Evolutionary conservation across 805 yeast genomes (phyloP).

Genomic region (Hanseniaspora hatyaiensis): DNA sequence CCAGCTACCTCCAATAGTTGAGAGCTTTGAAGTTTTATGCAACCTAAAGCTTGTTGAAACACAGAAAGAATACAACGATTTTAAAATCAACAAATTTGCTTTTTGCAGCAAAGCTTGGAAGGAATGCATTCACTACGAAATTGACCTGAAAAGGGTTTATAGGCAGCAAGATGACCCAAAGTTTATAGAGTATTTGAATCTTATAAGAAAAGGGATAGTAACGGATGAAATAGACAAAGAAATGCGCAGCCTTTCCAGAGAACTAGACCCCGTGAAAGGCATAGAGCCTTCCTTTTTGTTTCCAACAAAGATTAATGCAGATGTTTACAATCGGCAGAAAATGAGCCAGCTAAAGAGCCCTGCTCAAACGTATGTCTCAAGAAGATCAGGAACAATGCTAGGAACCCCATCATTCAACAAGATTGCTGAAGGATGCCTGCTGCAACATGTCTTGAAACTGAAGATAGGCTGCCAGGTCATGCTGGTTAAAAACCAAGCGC

Average conservation of each 20-base stretch:
- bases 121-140: conserved; percentile 42
- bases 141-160: conserved; percentile 52
- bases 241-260: conserved; percentile 42
- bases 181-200: conserved; percentile 64
- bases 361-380: conserved; percentile 35
- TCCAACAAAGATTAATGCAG: conserved; percentile 66
- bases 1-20: conserved; percentile 70
- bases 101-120: conserved; percentile 59
- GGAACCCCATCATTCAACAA: conserved; percentile 24
- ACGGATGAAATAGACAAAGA: conserved; percentile 38
- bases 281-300: conserved; percentile 65
- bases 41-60: neutral
- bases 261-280: conserved; percentile 42
- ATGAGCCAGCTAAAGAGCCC: conserved; percentile 38
- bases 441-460: conserved; percentile 40
- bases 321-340: conserved; percentile 46
- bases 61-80: conserved; percentile 17
- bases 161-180: conserved; percentile 65
- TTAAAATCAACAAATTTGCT: conserved; percentile 37
- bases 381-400: conserved; percentile 42
- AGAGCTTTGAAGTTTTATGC: conserved; percentile 23
- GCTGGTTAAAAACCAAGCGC: conserved; percentile 60
- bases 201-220: conserved; percentile 54
- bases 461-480: conserved; percentile 72
- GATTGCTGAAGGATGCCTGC: conserved; percentile 42